Conservation (phyloP, 169 alveolate genomes). For the Hepatocystis sp. region DNA sequence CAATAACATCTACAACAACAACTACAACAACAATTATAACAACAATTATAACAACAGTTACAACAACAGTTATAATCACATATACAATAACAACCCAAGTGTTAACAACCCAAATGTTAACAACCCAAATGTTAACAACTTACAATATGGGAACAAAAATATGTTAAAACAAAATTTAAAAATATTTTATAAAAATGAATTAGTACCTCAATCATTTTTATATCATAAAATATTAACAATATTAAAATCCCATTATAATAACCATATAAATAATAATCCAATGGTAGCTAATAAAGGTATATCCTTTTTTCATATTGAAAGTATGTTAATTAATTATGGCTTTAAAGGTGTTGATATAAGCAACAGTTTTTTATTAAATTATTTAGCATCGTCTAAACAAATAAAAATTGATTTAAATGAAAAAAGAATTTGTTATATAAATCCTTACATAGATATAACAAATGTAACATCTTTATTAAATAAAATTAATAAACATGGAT, state of each 20-base stretch:
- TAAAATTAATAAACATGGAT: slow-evolving; percentile 68
- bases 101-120: too few species aligned
- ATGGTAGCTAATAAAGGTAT: slow-evolving; percentile 57
- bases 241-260: slow-evolving; percentile 67
- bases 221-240: slow-evolving; percentile 70
- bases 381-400: slow-evolving; percentile 67
- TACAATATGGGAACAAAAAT: slow-evolving; percentile 16
- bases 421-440: slow-evolving; percentile 69
- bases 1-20: too few species aligned
- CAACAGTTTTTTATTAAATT: slow-evolving; percentile 43
- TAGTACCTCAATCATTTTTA: slow-evolving; percentile 49
- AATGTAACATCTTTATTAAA: slow-evolving; percentile 42
- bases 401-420: slow-evolving; percentile 69
- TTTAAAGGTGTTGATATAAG: slow-evolving; percentile 74
- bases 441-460: slow-evolving; percentile 64
- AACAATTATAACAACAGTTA: too few species aligned
- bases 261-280: slow-evolving; percentile 63
- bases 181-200: slow-evolving; percentile 63
- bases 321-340: slow-evolving; percentile 67
- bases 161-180: slow-evolving; percentile 36
- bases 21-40: too few species aligned
- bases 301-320: slow-evolving; percentile 67
- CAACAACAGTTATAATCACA: too few species aligned
- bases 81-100: too few species aligned
- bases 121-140: neutral